These are phyloP conservation scores for Cladophialophora carrionii DNA, from an alignment of 2,329 filamentous ascomycete genomes.

Conservation along the genomic window DNA sequence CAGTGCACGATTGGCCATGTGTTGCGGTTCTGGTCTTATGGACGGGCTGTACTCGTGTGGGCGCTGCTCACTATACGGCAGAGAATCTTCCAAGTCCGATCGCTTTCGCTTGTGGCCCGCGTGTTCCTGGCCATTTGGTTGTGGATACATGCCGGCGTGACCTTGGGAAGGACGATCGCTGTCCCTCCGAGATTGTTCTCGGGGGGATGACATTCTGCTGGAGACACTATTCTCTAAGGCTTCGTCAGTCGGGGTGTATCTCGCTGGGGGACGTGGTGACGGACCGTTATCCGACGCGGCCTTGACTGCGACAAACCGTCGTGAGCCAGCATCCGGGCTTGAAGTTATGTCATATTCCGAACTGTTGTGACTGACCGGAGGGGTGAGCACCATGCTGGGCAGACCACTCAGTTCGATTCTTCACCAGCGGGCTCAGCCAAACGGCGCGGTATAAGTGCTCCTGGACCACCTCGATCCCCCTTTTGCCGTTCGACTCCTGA, in stretches of 20 bases:
- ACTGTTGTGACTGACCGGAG: slow-evolving; percentile 10
- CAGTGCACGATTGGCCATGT: slow-evolving; percentile 37
- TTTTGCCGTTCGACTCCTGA: slow-evolving; percentile 20
- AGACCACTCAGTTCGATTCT: neutral
- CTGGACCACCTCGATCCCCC: slow-evolving; percentile 4
- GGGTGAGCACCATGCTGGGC: slow-evolving; percentile 7
- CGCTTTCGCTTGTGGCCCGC: slow-evolving; percentile 28
- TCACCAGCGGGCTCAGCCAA: slow-evolving; percentile 11
- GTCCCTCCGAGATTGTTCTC: slow-evolving; percentile 15
- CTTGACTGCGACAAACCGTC: slow-evolving; percentile 32
- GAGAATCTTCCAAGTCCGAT: slow-evolving; percentile 17
- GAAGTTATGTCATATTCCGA: slow-evolving; percentile 19
- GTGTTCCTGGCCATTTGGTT: slow-evolving; percentile 9
- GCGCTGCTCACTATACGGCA: slow-evolving; percentile 16
- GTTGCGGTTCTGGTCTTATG: slow-evolving; percentile 27
- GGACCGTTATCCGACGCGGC: slow-evolving; percentile 24
- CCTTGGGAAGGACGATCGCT: slow-evolving; percentile 14
- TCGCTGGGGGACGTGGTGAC: slow-evolving; percentile 1
- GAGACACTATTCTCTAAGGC: slow-evolving; percentile 22
- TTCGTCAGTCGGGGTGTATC: slow-evolving; percentile 16
- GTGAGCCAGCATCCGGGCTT: slow-evolving; percentile 24
- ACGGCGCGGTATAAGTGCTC: slow-evolving; percentile 20
- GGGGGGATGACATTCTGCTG: slow-evolving; percentile 26
- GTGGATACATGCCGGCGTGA: slow-evolving; percentile 11
- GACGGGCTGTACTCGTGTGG: slow-evolving; percentile 24